Conservation (phyloP, 495 filamentous ascomycete genomes). For the Neurospora tetrasperma region DNA sequence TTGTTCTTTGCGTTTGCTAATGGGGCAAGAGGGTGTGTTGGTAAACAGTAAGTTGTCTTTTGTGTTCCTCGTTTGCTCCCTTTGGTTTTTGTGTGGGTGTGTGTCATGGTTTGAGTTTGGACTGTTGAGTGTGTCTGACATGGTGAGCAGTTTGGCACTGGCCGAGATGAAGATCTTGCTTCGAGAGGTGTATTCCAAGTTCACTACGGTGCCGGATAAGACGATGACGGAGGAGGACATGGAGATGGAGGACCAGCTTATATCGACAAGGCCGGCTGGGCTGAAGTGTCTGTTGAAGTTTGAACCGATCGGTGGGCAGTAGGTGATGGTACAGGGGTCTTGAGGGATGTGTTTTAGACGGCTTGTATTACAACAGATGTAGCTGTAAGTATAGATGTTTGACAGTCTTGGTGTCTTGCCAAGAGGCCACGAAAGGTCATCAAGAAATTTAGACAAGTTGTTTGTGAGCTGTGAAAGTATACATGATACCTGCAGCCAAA, state of each 20-base stretch:
- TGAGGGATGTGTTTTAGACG: too few relatives aligned
- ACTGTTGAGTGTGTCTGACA: slow-evolving; percentile 6
- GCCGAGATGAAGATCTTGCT: slow-evolving; percentile 57
- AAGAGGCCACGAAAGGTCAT: too few relatives aligned
- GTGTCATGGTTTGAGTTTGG: not conserved
- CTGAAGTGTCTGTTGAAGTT: slow-evolving; percentile 43
- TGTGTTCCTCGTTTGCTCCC: not conserved
- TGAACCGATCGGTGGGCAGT: slow-evolving; percentile 10
- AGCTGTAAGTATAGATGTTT: too few relatives aligned
- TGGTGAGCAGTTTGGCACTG: slow-evolving; percentile 42
- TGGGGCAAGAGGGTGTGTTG: slow-evolving; percentile 46
- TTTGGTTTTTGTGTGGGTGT: not conserved
- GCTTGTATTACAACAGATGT: too few relatives aligned
- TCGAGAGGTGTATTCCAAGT: slow-evolving; percentile 46
- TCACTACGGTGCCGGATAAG: slow-evolving; percentile 39
- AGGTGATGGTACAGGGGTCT: not conserved
- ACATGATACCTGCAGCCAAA: too few relatives aligned
- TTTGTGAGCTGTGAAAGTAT: too few relatives aligned
- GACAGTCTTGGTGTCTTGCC: too few relatives aligned
- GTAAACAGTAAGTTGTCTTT: slow-evolving; percentile 39
- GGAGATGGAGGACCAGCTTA: slow-evolving; percentile 52
- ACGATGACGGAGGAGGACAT: slow-evolving; percentile 43
- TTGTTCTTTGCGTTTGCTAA: slow-evolving; percentile 43
- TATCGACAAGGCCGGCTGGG: slow-evolving; percentile 45
- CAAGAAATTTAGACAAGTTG: too few relatives aligned